Percentiles rank a stretch among this genome's conserved stretches.
These are phyloP conservation scores for Glycine tomentella DNA, from an alignment of 306 rosid genomes.

Conservation along the genomic window DNA sequence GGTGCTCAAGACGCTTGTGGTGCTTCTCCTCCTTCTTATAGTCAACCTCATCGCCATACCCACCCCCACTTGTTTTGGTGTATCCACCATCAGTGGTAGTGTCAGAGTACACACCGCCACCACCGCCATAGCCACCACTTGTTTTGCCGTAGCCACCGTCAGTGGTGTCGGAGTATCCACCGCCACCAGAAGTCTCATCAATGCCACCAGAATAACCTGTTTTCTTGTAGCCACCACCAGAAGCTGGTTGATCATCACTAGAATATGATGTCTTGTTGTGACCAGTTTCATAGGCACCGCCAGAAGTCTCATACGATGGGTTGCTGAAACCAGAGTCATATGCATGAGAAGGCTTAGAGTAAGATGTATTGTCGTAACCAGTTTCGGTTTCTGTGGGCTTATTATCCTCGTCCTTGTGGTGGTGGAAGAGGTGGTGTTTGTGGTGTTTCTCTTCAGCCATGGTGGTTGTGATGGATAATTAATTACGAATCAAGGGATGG, in stretches of 20 bases:
- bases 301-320: neutral
- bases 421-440: slow-evolving; percentile 54
- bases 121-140: slow-evolving; percentile 25
- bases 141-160: slow-evolving; percentile 23
- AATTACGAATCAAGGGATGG: no score
- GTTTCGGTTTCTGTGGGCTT: slow-evolving; percentile 31
- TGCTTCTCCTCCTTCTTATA: slow-evolving; percentile 77
- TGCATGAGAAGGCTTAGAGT: neutral
- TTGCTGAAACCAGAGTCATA: slow-evolving; percentile 6
- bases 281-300: slow-evolving; percentile 14
- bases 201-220: neutral
- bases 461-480: neutral
- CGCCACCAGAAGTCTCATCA: slow-evolving; percentile 14
- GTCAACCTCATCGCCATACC: slow-evolving; percentile 50
- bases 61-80: slow-evolving; percentile 5
- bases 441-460: slow-evolving; percentile 72
- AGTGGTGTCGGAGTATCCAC: neutral
- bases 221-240: slow-evolving; percentile 17
- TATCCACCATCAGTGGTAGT: slow-evolving; percentile 12
- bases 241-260: neutral
- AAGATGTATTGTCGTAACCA: slow-evolving; percentile 43
- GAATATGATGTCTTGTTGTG: slow-evolving; percentile 24
- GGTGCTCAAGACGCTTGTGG: slow-evolving; percentile 66
- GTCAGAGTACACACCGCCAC: slow-evolving; percentile 28
- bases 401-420: slow-evolving; percentile 57